Evolutionary conservation across 108 stramenopile genomes (phyloP), one percentile per base, ranked within the genome.

Genomic region (Fragilariopsis cylindrus): DNA sequence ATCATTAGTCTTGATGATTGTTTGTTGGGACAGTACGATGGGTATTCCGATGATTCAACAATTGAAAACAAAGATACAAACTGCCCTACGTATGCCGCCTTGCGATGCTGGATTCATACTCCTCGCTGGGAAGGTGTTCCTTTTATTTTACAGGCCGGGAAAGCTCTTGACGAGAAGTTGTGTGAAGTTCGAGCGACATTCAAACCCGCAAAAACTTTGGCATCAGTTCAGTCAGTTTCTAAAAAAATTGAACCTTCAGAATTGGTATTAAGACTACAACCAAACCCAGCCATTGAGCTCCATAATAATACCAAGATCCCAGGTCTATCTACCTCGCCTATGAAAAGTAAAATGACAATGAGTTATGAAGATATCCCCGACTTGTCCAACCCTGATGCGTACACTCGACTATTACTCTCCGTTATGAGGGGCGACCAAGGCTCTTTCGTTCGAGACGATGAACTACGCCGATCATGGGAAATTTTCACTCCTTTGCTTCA

Each of bases 81-180:
- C 70, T 88, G 88, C 18, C 96, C 97, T 39, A 99, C 99, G 2
- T 99, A 96, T 75, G 93, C 92, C 42, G 84, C 85, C 1, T 75
- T 96, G 19, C 87, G 91, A 54, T 87, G 92, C 72, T 86, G 74
- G 78, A 85, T 99, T 69, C 77, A 98, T 72, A 98, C 95, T 60
- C 90, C 84, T n/a, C 88, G 97, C 42, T 99, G 99, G 99, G 84
- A 87, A 16, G 98, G 98, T 41, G 99, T 99, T 6, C 98, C 97
- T 7, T 97, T 98, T 78, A 89, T 98, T 52, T 76, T 99, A 68
- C 96, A 97, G 79, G 97, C 97, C 3, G 99, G 99, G 9, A 99
- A 99, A 73, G 97, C 96, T 0, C 81, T 99, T 54, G 82, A 98
- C 64, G 96, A 98, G 78, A 84, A 90, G 16, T 85, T 96, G 70